Evolutionary conservation across 352 stramenopile species (phyloP), one percentile per base, ranked within the genome.

Genomic region (Thraustotheca clavata): DNA sequence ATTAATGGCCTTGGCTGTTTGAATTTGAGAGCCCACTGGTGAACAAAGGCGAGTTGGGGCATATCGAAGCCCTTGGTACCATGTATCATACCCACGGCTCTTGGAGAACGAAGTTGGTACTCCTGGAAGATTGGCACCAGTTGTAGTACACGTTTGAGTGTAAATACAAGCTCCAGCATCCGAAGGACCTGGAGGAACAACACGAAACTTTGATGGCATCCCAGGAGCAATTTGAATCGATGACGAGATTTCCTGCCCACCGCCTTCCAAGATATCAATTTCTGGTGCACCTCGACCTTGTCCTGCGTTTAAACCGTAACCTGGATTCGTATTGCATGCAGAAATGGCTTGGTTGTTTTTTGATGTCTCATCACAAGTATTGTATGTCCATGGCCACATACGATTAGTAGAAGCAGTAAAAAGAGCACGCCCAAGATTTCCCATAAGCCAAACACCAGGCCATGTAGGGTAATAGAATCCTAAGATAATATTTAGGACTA

Each of bases 241-340:
- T n/a, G 79, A 88, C 40, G 79, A 88, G 49, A 88, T 86, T 0
- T 69, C 79, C 6, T 74, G 59, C 1, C 79, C 80, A 16, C 77
- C 79, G 33, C 79, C 89, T 80, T 98, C 95, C 22, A 98, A 72
- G 20, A 98, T 75, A 76, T 98, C 95, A 69, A 98, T 98, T 71
- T 98, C 95, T 0, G 94, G 92, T 34, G 91, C 89, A 47, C 95
- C 95, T 14, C 95, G 80, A 20, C 95, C 95, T 31, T 86, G 72
- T 49, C 84, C 78, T 4, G 85, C 74, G 76, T 98, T 87, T 70
- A 98, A 68, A 0, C 92, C 93, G 69, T 86, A 96, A 34, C 97
- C 94, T 59, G 95, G 93, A 49, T 87, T 76, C 11, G 71, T 59
- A 68, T 98, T 83, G 63, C 95, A 98, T n/a, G 87, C 95, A 36